Evolutionary conservation across 495 filamentous ascomycete genomes (phyloP), one percentile per base, ranked within the genome.

Genomic region (Penicillium macrosclerotiorum): DNA sequence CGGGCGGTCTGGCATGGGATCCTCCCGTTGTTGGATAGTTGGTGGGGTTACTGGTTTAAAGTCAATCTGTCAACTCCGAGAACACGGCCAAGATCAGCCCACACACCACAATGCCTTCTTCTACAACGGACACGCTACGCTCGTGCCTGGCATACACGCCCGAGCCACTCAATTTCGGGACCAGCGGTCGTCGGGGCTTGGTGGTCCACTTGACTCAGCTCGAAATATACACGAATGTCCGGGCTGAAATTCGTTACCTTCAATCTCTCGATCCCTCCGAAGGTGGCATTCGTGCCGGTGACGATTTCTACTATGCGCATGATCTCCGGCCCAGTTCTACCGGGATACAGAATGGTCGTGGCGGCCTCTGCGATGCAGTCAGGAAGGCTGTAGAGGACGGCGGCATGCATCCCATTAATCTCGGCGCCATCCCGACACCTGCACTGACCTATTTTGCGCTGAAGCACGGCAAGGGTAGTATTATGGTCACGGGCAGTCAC

Each of bases 401-500:
- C 1, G 53, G 49, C 14, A 63, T 63, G 60, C 47, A 32, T 4
- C 51, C 60, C 8, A 45, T 60, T 32, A 60, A 52, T 17, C 49
- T 63, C 20, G 60, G 60, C 18, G 57, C 60, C 5, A 63, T 63
- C 17, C 60, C 60, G n/a, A 63, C 60, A 7, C 60, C 60, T 2
- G 57, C 57, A 8, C 47, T 63, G 5, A 60, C 56, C 0, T 41
- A 31, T 19, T 63, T 49, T 24, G 60, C 60, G 11, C 35, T 63
- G 4, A 29, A 53, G 14, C 37, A 39, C 8, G 53, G 51, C 13
- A 63, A 60, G 47, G 60, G 60, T 5, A 63, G 60, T 25, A 63
- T 63, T 38, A 63, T 63, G 60, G 60, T 63, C 12, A 63, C 57
- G 0, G 60, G 60, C 3, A 63, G 60, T 30, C 60, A 63, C 34